A percentile compares a stretch with the other conserved stretches of the same genome.
phyloP scores from a whole-genome alignment of 257 asterid genomes.

The Lycium ferocissimum region DNA sequence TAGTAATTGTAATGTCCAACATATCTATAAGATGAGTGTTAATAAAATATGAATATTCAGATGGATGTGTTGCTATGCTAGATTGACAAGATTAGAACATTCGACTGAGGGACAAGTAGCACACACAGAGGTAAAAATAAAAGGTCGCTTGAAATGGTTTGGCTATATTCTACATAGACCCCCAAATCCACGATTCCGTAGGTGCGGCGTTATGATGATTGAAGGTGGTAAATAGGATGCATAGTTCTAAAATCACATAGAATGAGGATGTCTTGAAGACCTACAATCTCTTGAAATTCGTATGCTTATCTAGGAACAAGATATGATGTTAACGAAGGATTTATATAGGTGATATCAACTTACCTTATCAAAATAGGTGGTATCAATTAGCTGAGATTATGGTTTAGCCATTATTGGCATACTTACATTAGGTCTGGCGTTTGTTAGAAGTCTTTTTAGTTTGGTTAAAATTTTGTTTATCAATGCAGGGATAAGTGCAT shows the following conservation, averaged over 20 bases:
- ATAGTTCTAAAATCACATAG: slow-evolving; percentile 3
- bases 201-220: neutral
- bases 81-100: slow-evolving; percentile 10
- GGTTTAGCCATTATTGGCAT: neutral
- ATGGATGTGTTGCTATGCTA: neutral
- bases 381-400: neutral
- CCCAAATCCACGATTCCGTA: neutral
- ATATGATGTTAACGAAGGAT: neutral
- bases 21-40: neutral
- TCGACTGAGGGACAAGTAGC: neutral
- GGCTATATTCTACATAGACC: neutral
- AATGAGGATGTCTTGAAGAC: neutral
- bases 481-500: no score
- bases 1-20: neutral
- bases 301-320: neutral
- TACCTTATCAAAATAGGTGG: neutral
- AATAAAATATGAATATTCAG: neutral
- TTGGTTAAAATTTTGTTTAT: no score
- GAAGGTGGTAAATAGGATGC: neutral
- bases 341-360: no score
- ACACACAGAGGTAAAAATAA: neutral
- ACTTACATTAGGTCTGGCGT: neutral
- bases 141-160: neutral
- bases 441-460: neutral
- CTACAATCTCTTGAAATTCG: neutral